Evolutionary conservation across 192 early-diverging fungal genomes (phyloP).

Genomic region (Pilaira anomala): DNA sequence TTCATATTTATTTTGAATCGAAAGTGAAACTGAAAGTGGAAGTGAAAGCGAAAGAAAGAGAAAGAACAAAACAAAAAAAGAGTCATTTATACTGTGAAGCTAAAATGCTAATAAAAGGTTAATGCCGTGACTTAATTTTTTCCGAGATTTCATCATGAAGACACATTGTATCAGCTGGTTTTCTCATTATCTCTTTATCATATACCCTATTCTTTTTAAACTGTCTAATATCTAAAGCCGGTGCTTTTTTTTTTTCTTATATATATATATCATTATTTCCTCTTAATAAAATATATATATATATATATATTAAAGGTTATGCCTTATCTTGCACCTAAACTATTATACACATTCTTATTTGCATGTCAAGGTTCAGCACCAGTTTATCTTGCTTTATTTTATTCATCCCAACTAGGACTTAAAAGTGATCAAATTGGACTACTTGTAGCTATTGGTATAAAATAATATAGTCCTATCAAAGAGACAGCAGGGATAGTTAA

Average conservation of each 20-base stretch:
- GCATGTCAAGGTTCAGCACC: conserved; percentile 45
- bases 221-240: background rate
- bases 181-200: background rate
- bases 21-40: too few relatives aligned
- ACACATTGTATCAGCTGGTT: background rate
- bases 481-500: background rate
- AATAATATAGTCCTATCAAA: background rate
- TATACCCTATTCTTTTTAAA: background rate
- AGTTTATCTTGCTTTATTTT: conserved; percentile 36
- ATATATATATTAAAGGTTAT: conserved; percentile 6
- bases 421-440: conserved; percentile 43
- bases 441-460: conserved; percentile 39
- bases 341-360: conserved; percentile 42
- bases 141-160: too few relatives aligned
- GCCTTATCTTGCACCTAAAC: conserved; percentile 40
- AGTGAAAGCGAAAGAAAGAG: too few relatives aligned
- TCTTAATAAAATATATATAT: background rate
- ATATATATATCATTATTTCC: background rate
- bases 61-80: too few relatives aligned
- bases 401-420: conserved; percentile 37
- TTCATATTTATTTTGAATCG: too few relatives aligned
- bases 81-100: too few relatives aligned
- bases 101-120: too few relatives aligned
- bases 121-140: too few relatives aligned
- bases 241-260: background rate